Evolutionary conservation across 1,284 basidiomycete species (phyloP).

Genomic region (Tausonia pullulans): DNA sequence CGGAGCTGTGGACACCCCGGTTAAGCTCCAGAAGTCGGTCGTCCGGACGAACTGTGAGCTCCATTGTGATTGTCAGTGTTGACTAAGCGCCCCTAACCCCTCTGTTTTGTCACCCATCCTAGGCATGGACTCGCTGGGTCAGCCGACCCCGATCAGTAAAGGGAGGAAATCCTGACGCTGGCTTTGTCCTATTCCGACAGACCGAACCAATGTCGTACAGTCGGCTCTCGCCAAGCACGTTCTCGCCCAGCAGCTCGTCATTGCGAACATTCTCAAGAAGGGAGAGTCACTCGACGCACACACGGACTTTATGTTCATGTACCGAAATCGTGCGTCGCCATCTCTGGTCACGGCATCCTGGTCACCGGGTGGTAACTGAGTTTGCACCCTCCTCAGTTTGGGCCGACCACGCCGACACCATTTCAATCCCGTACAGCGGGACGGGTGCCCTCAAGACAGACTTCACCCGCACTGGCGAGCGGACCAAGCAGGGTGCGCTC

Average conservation of each 20-base stretch:
- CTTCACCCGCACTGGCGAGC: constrained; percentile 85
- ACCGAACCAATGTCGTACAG: constrained; percentile 95
- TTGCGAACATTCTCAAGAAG: constrained; percentile 55
- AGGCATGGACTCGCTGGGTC: constrained; percentile 17
- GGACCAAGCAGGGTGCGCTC: constrained; percentile 65
- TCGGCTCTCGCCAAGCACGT: constrained; percentile 75
- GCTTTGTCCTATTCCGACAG: constrained; percentile 28
- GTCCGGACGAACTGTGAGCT: constrained; percentile 13
- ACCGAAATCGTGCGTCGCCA: constrained; percentile 67
- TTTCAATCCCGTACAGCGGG: constrained; percentile 86
- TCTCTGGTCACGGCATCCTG: background rate
- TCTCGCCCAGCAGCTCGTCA: constrained; percentile 65
- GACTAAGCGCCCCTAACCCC: background rate
- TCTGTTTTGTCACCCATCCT: too few relatives aligned
- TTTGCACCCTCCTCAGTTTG: constrained; percentile 53
- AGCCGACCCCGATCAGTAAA: background rate
- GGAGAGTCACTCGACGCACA: constrained; percentile 70
- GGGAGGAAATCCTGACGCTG: too few relatives aligned
- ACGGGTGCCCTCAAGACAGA: constrained; percentile 96
- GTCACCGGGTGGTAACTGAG: background rate
- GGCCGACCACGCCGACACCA: constrained; percentile 94
- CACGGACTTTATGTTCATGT: constrained; percentile 63
- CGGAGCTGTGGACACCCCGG: background rate
- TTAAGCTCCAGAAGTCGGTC: constrained; percentile 11
- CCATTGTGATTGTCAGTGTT: background rate